Base-by-base conservation (phyloP, 805 yeast genomes). In the Cyberlindnera mycetangii region DNA sequence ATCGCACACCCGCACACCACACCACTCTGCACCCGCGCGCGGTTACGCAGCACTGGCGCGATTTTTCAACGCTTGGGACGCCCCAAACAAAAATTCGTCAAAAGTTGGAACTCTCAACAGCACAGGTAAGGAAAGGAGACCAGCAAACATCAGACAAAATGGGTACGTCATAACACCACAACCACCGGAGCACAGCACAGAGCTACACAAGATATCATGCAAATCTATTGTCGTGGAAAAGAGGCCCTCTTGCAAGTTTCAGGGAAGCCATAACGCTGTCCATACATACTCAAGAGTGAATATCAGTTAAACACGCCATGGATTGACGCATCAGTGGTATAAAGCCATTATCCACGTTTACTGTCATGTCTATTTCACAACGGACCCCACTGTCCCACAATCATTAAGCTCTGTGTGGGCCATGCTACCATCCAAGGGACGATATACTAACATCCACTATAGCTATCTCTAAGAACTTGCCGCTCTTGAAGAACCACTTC, bases 401-500 rank as follows among this genome's bases (percentile, higher is more conserved):
- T 25, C 28, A 25, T 7, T 7, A 25, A 33, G 21, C 38, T 35
- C 38, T 35, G 30, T 35, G 38, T 24, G 12, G 14, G 14, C 28
- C 7, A 25, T 10, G 12, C 28, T 25, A 25, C 28, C 28, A 25
- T n/a, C 7, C 28, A 25, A 25, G 27, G n/a, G 8, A 4, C 27
- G 18, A 27, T 17, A 20, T 39, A 39, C 42, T 39, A 40, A 40
- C 44, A 40, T 5, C 14, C 5, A 19, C 14, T 10, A 15, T 22
- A 40, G 99, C 98, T 77, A 89, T 93, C 84, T 77, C 93, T 67
- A 92, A 93, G 90, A 92, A 92, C 82, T 83, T 89, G 81, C 96
- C 98, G 82, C 80, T 92, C 80, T 86, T 88, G 83, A 89, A 88
- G 85, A 92, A 92, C 85, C 99, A 93, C 83, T 92, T 92, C 96